Evolutionary conservation across 163 green algal species (phyloP), one percentile per base, ranked within the genome.

Genomic region (Chlorella variabilis): DNA sequence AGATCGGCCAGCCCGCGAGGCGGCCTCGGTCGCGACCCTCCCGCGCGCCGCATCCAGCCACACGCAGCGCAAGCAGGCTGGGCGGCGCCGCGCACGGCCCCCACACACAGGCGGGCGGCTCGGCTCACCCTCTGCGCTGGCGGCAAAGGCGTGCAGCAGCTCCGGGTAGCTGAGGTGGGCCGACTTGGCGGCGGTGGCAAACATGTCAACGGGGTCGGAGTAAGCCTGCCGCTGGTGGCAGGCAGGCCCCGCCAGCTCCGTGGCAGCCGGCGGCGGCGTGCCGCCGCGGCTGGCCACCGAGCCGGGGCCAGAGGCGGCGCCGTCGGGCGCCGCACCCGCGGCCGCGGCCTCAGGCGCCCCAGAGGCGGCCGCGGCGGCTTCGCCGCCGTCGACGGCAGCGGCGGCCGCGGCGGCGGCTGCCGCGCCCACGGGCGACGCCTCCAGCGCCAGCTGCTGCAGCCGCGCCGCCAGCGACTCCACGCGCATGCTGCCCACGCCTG

Each of bases 101-200:
- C n/a, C n/a, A n/a, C n/a, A n/a, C n/a, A n/a, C n/a, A n/a, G n/a
- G n/a, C n/a, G n/a, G n/a, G n/a, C n/a, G n/a, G n/a, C n/a, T n/a
- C n/a, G n/a, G 8, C 56, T 15, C 39, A 80, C 74, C 74, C 62
- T 71, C 56, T 1, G 74, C 74, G 58, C 74, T 80, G 39, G 74
- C 74, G 38, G 74, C 74, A 80, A 80, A 80, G n/a, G 74, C 58
- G 74, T 80, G 56, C 27, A 80, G 58, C n/a, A 80, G 74, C 74
- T 80, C 74, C 3, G 74, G 56, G 58, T 80, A 80, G 39, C 13
- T 33, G 18, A 80, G 74, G 58, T 80, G 74, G 13, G 58, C 39
- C 9, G 74, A 71, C 39, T 71, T 71, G 58, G 74, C 74, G 38
- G 74, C 74, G 20, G n/a, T 71, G 58, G 58, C 74, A 62, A 80